Evolutionary conservation across 176 grass and related monocot genomes (phyloP).

Genomic region (Phragmites australis): DNA sequence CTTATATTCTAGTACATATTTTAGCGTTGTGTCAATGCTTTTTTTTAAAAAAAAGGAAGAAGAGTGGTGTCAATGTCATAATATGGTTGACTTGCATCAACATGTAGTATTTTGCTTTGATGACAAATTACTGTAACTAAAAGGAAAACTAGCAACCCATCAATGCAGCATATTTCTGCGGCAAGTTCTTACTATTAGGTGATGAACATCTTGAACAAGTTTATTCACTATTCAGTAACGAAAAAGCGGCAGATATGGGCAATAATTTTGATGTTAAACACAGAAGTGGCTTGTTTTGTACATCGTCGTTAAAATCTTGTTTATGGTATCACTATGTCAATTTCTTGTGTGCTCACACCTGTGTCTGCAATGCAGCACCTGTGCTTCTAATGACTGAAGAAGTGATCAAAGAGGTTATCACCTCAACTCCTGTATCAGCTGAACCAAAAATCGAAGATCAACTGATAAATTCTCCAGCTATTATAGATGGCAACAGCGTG

Average conservation of each 20-base stretch:
- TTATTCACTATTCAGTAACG: neutral
- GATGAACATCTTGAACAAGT: conserved; percentile 18
- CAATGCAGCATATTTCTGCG: neutral
- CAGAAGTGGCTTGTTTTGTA: neutral
- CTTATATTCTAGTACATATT: neutral
- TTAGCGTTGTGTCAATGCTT: neutral
- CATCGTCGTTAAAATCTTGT: neutral
- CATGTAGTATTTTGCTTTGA: neutral
- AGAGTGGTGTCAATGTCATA: neutral
- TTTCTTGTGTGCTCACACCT: conserved; percentile 11
- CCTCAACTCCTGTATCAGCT: neutral
- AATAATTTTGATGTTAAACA: neutral
- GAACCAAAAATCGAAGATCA: neutral
- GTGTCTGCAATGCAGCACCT: conserved; percentile 27
- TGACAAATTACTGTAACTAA: conserved; percentile 3
- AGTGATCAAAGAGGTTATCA: conserved; percentile 31
- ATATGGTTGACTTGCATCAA: neutral
- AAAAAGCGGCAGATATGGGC: neutral
- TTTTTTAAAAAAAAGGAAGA: too few species aligned
- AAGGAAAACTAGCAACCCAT: neutral
- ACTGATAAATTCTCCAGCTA: neutral
- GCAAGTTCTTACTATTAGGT: neutral
- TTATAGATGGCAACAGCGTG: neutral
- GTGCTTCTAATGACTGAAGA: conserved; percentile 46
- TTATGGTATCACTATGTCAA: neutral